Percentiles rank a stretch among this genome's conserved stretches.
phyloP scores from a whole-genome alignment of 345 rosid genomes.

The Lepidium africanum region DNA sequence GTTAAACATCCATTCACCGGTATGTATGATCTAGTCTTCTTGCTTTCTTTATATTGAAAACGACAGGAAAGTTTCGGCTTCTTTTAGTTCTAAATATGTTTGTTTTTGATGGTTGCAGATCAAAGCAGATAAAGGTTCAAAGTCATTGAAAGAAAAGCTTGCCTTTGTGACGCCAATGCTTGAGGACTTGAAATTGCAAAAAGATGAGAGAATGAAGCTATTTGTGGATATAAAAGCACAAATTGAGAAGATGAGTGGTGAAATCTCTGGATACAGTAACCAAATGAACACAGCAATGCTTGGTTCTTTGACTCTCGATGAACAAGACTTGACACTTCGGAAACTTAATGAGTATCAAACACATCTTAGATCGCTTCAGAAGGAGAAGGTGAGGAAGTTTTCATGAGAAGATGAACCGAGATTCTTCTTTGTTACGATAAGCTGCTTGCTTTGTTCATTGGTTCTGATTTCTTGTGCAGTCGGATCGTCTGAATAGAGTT shows the following conservation, averaged over 20 bases:
- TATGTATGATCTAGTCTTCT: conserved; percentile 13
- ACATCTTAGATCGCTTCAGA: conserved; percentile 67
- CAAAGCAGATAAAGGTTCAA: conserved; percentile 43
- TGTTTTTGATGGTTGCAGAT: conserved; percentile 31
- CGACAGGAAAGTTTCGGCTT: not conserved
- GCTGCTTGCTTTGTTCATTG: conserved; percentile 15
- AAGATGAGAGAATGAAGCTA: conserved; percentile 68
- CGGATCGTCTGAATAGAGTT: conserved; percentile 77
- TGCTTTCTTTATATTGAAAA: not conserved
- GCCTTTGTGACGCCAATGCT: conserved; percentile 63
- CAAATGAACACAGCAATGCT: conserved; percentile 24
- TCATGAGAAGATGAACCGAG: not conserved
- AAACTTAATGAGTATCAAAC: conserved; percentile 74
- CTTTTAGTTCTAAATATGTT: not conserved
- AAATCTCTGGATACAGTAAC: conserved; percentile 60
- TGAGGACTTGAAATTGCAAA: conserved; percentile 65
- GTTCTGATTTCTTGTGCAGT: conserved; percentile 40
- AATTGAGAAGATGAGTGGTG: conserved; percentile 71
- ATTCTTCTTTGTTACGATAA: not conserved
- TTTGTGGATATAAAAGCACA: conserved; percentile 68
- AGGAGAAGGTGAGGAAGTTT: conserved; percentile 56
- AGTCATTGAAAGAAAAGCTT: conserved; percentile 71
- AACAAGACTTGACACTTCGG: conserved; percentile 72
- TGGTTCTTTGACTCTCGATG: conserved; percentile 53
- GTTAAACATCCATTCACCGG: conserved; percentile 11